phyloP scores from a whole-genome alignment of 345 rosid species.

The Streptanthus diversifolius region DNA sequence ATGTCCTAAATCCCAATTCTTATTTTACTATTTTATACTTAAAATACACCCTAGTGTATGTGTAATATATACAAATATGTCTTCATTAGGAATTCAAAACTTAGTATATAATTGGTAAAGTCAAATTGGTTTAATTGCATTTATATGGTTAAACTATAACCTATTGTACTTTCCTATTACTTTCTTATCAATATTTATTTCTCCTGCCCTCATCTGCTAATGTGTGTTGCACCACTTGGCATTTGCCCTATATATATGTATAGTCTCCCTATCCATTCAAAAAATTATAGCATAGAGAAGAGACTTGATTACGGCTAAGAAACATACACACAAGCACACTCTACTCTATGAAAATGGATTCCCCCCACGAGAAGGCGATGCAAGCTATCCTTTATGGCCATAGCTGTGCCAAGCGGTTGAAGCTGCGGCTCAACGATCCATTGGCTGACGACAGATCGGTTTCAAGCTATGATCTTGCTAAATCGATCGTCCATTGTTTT shows the following conservation, averaged over 20 bases:
- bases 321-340: conserved; percentile 1
- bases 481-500: conserved; percentile 16
- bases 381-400: conserved; percentile 29
- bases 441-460: conserved; percentile 3
- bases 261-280: not conserved
- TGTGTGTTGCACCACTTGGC: not conserved
- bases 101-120: conserved; percentile 8
- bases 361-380: conserved; percentile 7
- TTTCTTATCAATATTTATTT: not conserved
- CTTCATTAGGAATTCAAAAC: not conserved
- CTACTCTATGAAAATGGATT: conserved; percentile 4
- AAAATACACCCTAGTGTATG: not conserved
- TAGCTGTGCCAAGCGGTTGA: conserved; percentile 26
- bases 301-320: not conserved
- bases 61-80: not conserved
- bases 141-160: not conserved
- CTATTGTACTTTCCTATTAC: conserved; percentile 2
- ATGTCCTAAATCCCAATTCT: not conserved
- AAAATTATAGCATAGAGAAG: not conserved
- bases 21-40: not conserved
- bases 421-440: conserved; percentile 16
- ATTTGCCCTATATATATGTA: not conserved
- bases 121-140: not conserved
- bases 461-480: conserved; percentile 26
- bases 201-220: not conserved